Base-by-base conservation (phyloP, 495 filamentous ascomycete species). In the Evernia prunastri region DNA sequence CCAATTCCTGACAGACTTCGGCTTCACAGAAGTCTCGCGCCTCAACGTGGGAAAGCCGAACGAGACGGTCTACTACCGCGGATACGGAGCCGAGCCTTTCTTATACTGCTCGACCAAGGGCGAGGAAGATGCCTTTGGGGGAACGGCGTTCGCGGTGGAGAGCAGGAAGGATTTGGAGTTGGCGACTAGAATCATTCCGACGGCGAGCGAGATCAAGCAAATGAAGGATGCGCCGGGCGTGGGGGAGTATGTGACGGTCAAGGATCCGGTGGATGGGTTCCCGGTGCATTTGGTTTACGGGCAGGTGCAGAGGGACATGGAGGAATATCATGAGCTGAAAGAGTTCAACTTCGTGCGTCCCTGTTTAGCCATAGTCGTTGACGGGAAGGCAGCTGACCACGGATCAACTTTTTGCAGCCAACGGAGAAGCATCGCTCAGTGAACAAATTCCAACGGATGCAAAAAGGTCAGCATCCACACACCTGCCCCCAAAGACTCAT, bases 81-180 rank as follows among this genome's bases (percentile, higher is more conserved):
- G 85, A 10, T 85, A 84, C 68, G 83, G 85, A 12, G 72, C 72
- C n/a, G 83, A 86, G 59, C 84, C 82, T 20, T 86, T 82, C 66
- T 72, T 85, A 10, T 74, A 84, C 39, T 81, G 79, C 63, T 75
- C 79, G 54, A 72, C 71, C 31, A 79, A 80, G 54, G 76, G 78
- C 0, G 72, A 75, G 35, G 79, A 80, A 71, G 45, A 77, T 49
- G 75, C 79, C 60, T 87, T 83, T 63, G 78, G 82, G 3, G 84
- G 85, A 6, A 76, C 76, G 0, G 77, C 74, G 17, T 86, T 81
- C 59, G 75, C 72, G 11, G 85, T 86, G 51, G 82, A 85, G 59
- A 80, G 79, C 15, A 76, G 81, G 63, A 76, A 81, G 59, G 84
- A 87, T 57, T 73, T 87, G 20, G 73, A 80, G 69, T 70, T 33